Percentiles rank a stretch among this genome's conserved stretches.
Evolutionary conservation across 2,329 filamentous ascomycete genomes (phyloP).

Genomic region (Teratosphaeria destructans): DNA sequence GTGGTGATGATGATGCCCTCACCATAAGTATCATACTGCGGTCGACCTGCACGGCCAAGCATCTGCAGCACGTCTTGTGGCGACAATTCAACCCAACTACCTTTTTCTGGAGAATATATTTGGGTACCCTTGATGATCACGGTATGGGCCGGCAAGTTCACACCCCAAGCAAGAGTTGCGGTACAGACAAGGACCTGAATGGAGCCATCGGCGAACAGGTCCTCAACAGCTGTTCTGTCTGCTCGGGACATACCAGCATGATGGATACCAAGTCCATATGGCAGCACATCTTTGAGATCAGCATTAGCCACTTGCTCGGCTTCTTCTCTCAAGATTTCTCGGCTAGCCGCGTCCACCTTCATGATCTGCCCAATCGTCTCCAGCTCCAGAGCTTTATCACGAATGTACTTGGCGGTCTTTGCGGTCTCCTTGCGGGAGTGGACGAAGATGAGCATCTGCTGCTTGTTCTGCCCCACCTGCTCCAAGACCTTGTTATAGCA

Average conservation of each 20-base stretch:
- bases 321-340: slow-evolving; percentile 79
- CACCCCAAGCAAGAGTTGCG: slow-evolving; percentile 97
- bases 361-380: slow-evolving; percentile 96
- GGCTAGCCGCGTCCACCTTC: slow-evolving; percentile 80
- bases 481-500: slow-evolving; percentile 96
- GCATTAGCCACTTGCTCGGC: slow-evolving; percentile 71
- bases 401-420: slow-evolving; percentile 91
- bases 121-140: slow-evolving; percentile 99
- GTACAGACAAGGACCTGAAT: slow-evolving; percentile 96
- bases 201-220: slow-evolving; percentile 80
- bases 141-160: slow-evolving; percentile 93
- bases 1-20: slow-evolving; percentile 98
- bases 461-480: slow-evolving; percentile 82
- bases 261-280: slow-evolving; percentile 96
- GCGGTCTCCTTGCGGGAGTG: slow-evolving; percentile 97
- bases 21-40: slow-evolving; percentile 94
- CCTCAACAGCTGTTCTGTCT: slow-evolving; percentile 92
- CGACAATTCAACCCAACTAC: slow-evolving; percentile 94
- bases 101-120: slow-evolving; percentile 96
- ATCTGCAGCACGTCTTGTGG: slow-evolving; percentile 97
- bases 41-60: slow-evolving; percentile 91
- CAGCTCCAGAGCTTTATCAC: slow-evolving; percentile 92
- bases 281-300: slow-evolving; percentile 85
- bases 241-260: slow-evolving; percentile 93
- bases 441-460: slow-evolving; percentile 98